Conservation (phyloP, 108 stramenopile species). For the Nannochloropsis oceanica region DNA sequence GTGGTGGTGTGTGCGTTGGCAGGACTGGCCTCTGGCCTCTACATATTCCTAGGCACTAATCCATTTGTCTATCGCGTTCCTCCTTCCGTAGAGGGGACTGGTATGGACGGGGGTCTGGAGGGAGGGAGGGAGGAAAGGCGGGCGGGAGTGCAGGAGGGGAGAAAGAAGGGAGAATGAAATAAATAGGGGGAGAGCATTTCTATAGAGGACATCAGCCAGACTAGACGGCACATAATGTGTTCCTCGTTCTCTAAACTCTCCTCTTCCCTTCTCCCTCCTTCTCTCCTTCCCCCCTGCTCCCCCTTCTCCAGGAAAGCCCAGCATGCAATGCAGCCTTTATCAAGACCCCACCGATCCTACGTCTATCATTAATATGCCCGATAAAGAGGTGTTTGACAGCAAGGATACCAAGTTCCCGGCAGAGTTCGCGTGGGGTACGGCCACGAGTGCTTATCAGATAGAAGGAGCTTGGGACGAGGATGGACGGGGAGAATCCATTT, state of each 20-base stretch:
- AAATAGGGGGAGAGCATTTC: too few species aligned
- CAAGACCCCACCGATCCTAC: neutral
- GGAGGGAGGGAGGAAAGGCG: too few species aligned
- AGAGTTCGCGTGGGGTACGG: slow-evolving; percentile 59
- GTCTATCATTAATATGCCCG: neutral
- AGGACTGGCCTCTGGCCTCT: neutral
- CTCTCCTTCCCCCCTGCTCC: neutral
- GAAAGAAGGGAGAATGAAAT: too few species aligned
- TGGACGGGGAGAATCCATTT: slow-evolving; percentile 65
- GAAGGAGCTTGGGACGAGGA: slow-evolving; percentile 65
- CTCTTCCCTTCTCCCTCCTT: neutral
- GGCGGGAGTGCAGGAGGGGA: too few species aligned
- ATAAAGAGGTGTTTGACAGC: neutral
- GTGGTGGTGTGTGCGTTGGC: neutral
- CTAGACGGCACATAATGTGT: too few species aligned
- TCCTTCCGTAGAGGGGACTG: neutral
- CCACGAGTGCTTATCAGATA: slow-evolving; percentile 68
- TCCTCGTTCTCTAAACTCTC: neutral
- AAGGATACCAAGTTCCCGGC: neutral
- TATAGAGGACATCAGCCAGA: too few species aligned
- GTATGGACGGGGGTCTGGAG: too few species aligned
- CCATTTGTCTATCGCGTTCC: neutral
- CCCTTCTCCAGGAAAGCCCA: neutral
- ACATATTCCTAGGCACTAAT: neutral
- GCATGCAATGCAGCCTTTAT: neutral